Base-by-base conservation (phyloP, 768 basidiomycete species). In the Leccinum disarticulatum region DNA sequence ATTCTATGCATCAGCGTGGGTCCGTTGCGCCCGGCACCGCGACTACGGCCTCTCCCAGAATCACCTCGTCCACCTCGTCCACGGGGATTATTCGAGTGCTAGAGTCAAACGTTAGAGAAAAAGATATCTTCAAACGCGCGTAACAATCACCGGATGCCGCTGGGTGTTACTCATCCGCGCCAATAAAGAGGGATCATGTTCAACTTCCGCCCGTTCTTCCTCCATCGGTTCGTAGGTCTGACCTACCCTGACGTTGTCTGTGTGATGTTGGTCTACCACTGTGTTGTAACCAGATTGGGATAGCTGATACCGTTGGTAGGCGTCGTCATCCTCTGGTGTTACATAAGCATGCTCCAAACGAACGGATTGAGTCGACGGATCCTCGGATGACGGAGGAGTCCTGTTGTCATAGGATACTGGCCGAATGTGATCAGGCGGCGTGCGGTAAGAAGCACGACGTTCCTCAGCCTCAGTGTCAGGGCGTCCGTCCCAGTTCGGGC, bases 51-150 rank as follows among this genome's bases (percentile, higher is more conserved):
- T 59, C 67, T 61, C 31, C 57, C 65, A 50, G 28, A 28, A 14
- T 73, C 66, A 28, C 63, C 59, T 63, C 64, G 72, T 27, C 61
- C 63, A 46, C 70, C 68, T 54, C 69, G 65, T 61, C 55, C 67
- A 36, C 67, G 71, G n/a, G 43, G 17, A 54, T 61, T 58, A 25
- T 22, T 28, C n/a, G 67, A 13, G 36, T 31, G 19, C 70, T 71
- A 48, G 11, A 31, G n/a, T 31, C 49, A 38, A 46, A 4, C 1
- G 25, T 64, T 2, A 62, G 59, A 31, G 31, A 36, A 28, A 52
- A 3, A 41, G 3, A 49, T 0, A 6, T 25, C 3, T 28, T 7
- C 19, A 25, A 22, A 17, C 7, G 25, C 27, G 22, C 10, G 27
- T n/a, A 35, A 55, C 7, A 56, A 28, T 66, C 64, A 71, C 70